Conservation (phyloP, 1,139 yeast genomes). For the Kodamaea arcana region DNA sequence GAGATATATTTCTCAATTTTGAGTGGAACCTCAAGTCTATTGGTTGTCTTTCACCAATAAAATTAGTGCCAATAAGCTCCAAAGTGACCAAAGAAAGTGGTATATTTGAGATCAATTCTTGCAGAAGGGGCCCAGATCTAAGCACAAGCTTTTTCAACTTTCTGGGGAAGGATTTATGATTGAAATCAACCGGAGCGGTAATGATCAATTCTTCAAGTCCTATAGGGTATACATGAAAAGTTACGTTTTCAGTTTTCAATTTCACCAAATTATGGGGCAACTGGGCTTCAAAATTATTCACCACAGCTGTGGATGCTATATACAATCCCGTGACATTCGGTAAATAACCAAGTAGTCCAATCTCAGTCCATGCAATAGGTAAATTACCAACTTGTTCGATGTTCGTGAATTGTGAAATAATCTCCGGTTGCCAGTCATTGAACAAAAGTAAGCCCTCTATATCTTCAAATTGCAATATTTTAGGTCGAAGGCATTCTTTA, state of each 20-base stretch:
- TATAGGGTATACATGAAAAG: background rate
- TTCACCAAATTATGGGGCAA: background rate
- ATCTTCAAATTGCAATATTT: background rate
- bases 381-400: background rate
- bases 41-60: background rate
- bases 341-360: background rate
- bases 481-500: background rate
- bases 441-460: background rate
- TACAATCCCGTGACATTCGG: background rate
- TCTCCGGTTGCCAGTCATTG: background rate
- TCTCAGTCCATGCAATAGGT: background rate
- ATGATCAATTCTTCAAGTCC: background rate
- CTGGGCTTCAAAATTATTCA: background rate
- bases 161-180: background rate
- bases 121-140: background rate
- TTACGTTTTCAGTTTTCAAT: background rate
- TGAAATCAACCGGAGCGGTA: background rate
- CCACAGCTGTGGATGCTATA: background rate
- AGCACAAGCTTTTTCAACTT: background rate
- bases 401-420: background rate
- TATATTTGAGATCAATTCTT: background rate
- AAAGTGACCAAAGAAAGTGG: background rate
- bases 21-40: background rate
- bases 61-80: background rate
- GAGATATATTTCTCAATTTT: background rate